Conservation (phyloP, 2,329 filamentous ascomycete genomes). For the Cyphellophora attinorum region DNA sequence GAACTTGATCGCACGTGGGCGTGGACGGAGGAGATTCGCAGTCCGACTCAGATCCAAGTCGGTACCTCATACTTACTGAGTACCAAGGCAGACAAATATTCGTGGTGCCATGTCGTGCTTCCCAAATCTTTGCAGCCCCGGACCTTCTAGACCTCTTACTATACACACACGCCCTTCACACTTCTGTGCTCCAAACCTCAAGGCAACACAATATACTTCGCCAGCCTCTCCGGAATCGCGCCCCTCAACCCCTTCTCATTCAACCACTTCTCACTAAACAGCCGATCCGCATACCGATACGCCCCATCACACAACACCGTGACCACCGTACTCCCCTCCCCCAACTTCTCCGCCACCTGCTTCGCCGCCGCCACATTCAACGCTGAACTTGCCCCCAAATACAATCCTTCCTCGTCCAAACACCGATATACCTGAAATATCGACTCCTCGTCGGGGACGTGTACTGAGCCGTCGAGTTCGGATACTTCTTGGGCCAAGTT, state of each 20-base stretch:
- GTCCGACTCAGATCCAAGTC: too few relatives aligned
- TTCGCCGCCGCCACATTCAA: slow-evolving; percentile 93
- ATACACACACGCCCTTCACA: too few relatives aligned
- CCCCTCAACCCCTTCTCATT: slow-evolving; percentile 71
- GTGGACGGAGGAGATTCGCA: too few relatives aligned
- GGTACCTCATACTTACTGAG: too few relatives aligned
- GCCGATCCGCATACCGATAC: slow-evolving; percentile 88
- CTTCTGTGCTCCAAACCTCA: too few relatives aligned
- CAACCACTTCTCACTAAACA: slow-evolving; percentile 90
- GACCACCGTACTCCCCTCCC: slow-evolving; percentile 80
- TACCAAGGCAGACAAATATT: too few relatives aligned
- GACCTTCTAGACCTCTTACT: too few relatives aligned
- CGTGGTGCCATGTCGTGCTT: too few relatives aligned
- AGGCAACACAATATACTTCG: slow-evolving; percentile 90
- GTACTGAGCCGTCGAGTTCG: slow-evolving; percentile 72
- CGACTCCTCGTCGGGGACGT: slow-evolving; percentile 84
- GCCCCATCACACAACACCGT: slow-evolving; percentile 92
- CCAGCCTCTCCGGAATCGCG: slow-evolving; percentile 73
- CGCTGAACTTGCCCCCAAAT: slow-evolving; percentile 85
- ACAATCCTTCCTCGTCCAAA: slow-evolving; percentile 89
- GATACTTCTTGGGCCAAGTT: slow-evolving; percentile 80
- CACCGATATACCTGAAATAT: slow-evolving; percentile 97
- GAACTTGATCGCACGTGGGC: too few relatives aligned
- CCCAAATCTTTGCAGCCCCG: too few relatives aligned
- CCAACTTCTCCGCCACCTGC: slow-evolving; percentile 84